Base-by-base conservation (phyloP, 345 rosid genomes). In the Erucastrum elatum region DNA sequence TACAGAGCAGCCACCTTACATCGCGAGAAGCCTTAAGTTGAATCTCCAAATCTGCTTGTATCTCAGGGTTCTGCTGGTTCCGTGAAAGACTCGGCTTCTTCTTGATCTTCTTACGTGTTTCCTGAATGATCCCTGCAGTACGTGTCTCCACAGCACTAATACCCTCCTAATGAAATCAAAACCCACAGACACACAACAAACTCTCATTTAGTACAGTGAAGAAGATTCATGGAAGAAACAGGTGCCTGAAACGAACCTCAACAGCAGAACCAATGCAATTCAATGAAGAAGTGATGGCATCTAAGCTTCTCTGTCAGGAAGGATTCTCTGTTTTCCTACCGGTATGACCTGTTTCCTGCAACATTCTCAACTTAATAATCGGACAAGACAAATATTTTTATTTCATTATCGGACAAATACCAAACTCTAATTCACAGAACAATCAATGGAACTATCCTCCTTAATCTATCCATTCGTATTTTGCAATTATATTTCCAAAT, bases 11-110 rank as follows among this genome's bases (percentile, higher is more conserved):
- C 87, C 94, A 91, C 95, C 98, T 94, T 92, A 94, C 98, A 85
- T 94, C 98, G 49, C 49, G 49, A 84, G 98, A 94, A 78, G 98
- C 98, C 88, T 94, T 94, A 76, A 92, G 87, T 82, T 94, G 98
- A 85, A 90, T 88, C 67, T 91, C 99, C 68, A 84, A 91, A 77
- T 94, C 96, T 26, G 85, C 75, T 84, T 87, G 90, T 75, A 67
- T 66, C 26, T 77, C 84, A 11, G 82, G 58, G 76, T 82, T 87
- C 49, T 74, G 72, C 78, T 84, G 86, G 74, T 82, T 84, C 1
- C 37, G 37, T 34, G 37, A 34, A 34, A 34, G 37, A 6, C 37
- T 34, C 25, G 88, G 85, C 80, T 90, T 90, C 12, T 88, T 90
- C 79, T 84, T 85, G 8, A 88, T 88, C 69, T 94, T 94, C 76